Evolutionary conservation across 805 yeast genomes (phyloP).

Genomic region (Spathaspora passalidarum): DNA sequence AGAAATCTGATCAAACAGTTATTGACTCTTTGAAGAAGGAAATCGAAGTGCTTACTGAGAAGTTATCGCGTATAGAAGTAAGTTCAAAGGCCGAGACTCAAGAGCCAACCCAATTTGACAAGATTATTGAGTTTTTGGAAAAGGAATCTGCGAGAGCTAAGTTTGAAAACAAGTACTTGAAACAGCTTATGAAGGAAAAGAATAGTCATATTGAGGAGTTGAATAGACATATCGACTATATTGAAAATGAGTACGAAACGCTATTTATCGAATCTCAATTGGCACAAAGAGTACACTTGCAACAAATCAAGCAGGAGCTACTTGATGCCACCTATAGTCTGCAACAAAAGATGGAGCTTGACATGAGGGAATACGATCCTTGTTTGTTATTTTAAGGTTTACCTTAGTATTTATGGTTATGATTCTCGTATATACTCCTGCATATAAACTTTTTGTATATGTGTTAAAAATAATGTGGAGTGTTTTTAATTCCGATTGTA

Average conservation of each 20-base stretch:
- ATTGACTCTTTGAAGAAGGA: conserved; percentile 29
- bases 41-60: conserved; percentile 26
- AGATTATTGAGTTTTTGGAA: conserved; percentile 30
- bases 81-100: background rate
- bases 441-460: background rate
- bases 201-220: conserved; percentile 21
- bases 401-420: background rate
- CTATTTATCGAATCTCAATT: conserved; percentile 7
- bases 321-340: conserved; percentile 8
- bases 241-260: conserved; percentile 17
- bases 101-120: conserved; percentile 14
- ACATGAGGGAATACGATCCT: conserved; percentile 16
- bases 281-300: conserved; percentile 3
- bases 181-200: conserved; percentile 16
- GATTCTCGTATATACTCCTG: background rate
- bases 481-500: background rate
- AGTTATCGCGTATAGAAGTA: conserved; percentile 11
- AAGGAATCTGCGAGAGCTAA: conserved; percentile 24
- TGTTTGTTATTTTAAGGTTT: background rate
- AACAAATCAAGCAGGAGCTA: conserved; percentile 1
- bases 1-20: conserved; percentile 21
- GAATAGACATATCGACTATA: conserved; percentile 19
- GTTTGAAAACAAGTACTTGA: conserved; percentile 35
- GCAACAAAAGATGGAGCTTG: conserved; percentile 9
- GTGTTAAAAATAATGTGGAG: background rate